Percentiles rank a stretch among this genome's conserved stretches.
Evolutionary conservation across 345 rosid genomes (phyloP).

Genomic region (Stellera chamaejasme): DNA sequence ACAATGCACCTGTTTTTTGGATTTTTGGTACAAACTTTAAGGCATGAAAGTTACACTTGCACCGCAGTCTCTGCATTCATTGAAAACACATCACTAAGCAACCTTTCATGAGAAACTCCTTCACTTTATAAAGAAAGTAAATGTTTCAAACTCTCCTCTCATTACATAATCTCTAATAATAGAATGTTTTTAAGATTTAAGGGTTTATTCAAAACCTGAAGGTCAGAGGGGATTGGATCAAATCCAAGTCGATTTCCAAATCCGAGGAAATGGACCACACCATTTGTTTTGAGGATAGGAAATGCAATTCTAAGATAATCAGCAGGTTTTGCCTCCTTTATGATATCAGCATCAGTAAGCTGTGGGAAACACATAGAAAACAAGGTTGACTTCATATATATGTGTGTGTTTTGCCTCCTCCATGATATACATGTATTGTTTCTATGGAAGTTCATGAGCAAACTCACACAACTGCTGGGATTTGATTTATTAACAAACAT

Average conservation of each 20-base stretch:
- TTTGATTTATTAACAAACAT: no score
- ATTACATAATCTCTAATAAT: no score
- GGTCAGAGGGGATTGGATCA: conserved; percentile 64
- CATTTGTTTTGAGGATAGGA: conserved; percentile 46
- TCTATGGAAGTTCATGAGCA: no score
- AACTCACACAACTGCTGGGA: no score
- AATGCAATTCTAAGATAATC: conserved; percentile 54
- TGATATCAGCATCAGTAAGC: conserved; percentile 82
- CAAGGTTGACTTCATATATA: neutral
- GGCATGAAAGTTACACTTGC: conserved; percentile 95
- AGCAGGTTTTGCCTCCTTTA: conserved; percentile 68
- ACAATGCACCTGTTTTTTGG: conserved; percentile 52
- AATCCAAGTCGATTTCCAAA: conserved; percentile 89
- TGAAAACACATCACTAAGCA: neutral
- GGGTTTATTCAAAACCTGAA: conserved; percentile 47
- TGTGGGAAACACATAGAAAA: conserved; percentile 20
- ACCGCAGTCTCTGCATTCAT: conserved; percentile 55
- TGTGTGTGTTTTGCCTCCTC: no score
- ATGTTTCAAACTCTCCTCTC: neutral
- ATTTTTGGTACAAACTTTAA: conserved; percentile 68
- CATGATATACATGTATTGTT: neutral
- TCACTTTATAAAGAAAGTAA: neutral
- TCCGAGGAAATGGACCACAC: conserved; percentile 81
- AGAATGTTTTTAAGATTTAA: neutral
- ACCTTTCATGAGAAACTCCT: neutral